Evolutionary conservation across 768 basidiomycete species (phyloP), one percentile per base, ranked within the genome.

Genomic region (Tylopilus vinaceipallidus): DNA sequence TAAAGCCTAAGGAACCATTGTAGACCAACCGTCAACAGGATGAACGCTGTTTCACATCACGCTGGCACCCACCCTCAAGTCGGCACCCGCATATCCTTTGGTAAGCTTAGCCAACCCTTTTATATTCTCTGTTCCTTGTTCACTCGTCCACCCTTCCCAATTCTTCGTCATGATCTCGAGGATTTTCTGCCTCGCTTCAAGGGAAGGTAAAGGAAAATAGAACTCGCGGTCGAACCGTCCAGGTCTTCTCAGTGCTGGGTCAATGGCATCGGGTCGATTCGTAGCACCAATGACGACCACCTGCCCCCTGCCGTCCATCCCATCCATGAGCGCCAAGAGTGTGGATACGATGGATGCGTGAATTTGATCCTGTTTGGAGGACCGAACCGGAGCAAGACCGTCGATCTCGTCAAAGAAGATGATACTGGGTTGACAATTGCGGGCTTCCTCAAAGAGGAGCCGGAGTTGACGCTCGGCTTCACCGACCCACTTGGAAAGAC

Each of bases 341-440:
- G 97, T 98, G 43, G 90, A 92, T 7, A 99, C 97, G 56, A 99
- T 94, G 24, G 91, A 94, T 1, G 97, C 97, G 64, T 98, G 97
- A 47, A 98, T 98, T 69, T 99, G 95, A 65, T 98, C 97, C 61
- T 98, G 97, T 63, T 98, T 98, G 16, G 91, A 90, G n/a, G 93
- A 95, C 39, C 97, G 86, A 2, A 98, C 95, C 2, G 97, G 97
- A 12, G 97, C 97, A 17, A 99, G 82, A 56, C 95, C 97, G 63
- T 99, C 97, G 58, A 99, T 98, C 72, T 99, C 97, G 64, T 99
- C 97, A 66, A 99, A 98, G 74, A 99, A 99, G 63, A 99, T 98
- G 69, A 98, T 98, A 56, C 86, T 89, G 0, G 97, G 95, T 61
- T 98, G 95, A 44, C 83, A 88, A 45, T 86, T 84, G 42, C 84